phyloP scores from a whole-genome alignment of 2,329 filamentous ascomycete species.

The Neofusicoccum sp. region DNA sequence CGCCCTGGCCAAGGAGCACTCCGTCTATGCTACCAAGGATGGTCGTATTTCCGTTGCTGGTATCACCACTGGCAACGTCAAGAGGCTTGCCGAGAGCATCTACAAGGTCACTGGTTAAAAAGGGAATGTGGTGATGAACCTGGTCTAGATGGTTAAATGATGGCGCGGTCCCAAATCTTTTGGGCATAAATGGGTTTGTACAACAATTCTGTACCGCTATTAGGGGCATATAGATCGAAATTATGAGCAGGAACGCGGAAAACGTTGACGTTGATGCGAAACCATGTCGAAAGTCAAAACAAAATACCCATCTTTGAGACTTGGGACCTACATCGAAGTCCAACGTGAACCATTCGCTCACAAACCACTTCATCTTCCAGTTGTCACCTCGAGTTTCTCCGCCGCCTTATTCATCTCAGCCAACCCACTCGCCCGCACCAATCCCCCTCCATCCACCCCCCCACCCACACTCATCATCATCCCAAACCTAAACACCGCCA shows the following conservation, averaged over 20 bases:
- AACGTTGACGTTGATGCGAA: background rate
- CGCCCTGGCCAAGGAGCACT: conserved; percentile 87
- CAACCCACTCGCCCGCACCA: too few species aligned
- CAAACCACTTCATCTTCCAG: too few species aligned
- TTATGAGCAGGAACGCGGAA: background rate
- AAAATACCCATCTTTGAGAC: too few species aligned
- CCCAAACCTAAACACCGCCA: too few species aligned
- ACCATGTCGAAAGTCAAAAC: too few species aligned
- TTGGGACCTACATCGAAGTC: too few species aligned
- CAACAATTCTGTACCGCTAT: conserved; percentile 15
- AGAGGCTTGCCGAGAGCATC: conserved; percentile 79
- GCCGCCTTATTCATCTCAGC: too few species aligned
- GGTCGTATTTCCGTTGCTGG: conserved; percentile 84
- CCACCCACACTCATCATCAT: too few species aligned
- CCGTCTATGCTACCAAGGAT: conserved; percentile 95
- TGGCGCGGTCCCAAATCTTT: background rate
- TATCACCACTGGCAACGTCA: conserved; percentile 78
- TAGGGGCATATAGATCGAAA: conserved; percentile 6
- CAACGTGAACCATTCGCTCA: too few species aligned
- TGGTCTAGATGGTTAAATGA: background rate
- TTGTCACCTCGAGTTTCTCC: too few species aligned
- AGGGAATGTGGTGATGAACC: background rate
- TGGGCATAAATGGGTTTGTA: conserved; percentile 11
- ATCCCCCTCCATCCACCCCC: too few species aligned
- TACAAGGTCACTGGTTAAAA: conserved; percentile 73